These are phyloP conservation scores for Wallacemonas rigidus DNA, from an alignment of 208 protist species.

Conservation along the genomic window DNA sequence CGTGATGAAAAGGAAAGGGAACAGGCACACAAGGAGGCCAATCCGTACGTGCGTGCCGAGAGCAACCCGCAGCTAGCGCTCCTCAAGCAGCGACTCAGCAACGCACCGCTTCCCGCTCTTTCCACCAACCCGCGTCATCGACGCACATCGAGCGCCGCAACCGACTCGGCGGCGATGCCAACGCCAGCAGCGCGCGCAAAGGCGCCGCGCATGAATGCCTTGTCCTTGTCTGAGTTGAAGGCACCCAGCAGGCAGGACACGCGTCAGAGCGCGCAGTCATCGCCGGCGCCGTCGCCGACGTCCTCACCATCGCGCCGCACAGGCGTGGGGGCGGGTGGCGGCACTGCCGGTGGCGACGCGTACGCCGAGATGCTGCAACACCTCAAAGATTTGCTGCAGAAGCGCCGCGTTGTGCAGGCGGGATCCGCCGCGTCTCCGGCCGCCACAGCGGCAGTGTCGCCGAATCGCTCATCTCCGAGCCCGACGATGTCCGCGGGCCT, in stretches of 20 bases:
- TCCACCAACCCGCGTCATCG: background rate
- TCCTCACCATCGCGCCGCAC: background rate
- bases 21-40: background rate
- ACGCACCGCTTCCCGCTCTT: constrained; percentile 4
- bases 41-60: constrained; percentile 8
- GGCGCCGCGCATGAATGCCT: constrained; percentile 24
- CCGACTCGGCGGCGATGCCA: background rate
- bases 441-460: constrained; percentile 9
- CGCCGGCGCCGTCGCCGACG: background rate
- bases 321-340: background rate
- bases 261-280: background rate
- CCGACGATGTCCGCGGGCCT: constrained; percentile 29
- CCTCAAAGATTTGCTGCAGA: constrained; percentile 73
- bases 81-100: constrained; percentile 42
- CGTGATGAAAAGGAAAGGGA: constrained; percentile 28
- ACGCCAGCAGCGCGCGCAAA: background rate
- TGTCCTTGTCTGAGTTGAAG: constrained; percentile 35
- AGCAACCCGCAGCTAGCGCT: constrained; percentile 47
- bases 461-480: constrained; percentile 6
- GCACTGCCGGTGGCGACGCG: constrained; percentile 26
- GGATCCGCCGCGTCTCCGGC: too few species aligned
- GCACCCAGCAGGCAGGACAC: background rate
- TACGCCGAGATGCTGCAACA: constrained; percentile 87
- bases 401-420: constrained; percentile 31
- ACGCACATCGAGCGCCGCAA: background rate